phyloP scores from a whole-genome alignment of 805 yeast genomes.

The Citeromyces matritensis region DNA sequence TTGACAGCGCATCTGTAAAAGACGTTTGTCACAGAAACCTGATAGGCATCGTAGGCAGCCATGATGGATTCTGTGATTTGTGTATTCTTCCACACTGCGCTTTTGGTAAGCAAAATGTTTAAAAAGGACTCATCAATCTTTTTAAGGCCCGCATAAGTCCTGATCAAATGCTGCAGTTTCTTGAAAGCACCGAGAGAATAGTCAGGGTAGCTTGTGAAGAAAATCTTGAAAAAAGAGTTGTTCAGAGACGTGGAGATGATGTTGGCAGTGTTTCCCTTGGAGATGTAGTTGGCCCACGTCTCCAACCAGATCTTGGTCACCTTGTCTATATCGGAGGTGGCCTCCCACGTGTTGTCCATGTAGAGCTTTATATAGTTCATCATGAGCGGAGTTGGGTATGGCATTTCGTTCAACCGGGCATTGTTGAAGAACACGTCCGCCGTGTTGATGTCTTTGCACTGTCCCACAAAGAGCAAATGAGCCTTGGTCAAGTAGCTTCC shows the following conservation, averaged over 20 bases:
- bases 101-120: conserved; percentile 57
- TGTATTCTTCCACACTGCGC: conserved; percentile 52
- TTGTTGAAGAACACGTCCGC: conserved; percentile 65
- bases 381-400: conserved; percentile 56
- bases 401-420: conserved; percentile 55
- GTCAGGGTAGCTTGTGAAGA: conserved; percentile 42
- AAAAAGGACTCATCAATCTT: conserved; percentile 69
- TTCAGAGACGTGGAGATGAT: conserved; percentile 63
- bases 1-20: conserved; percentile 61
- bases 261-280: conserved; percentile 33
- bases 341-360: conserved; percentile 42
- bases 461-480: conserved; percentile 67
- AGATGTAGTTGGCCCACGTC: conserved; percentile 42
- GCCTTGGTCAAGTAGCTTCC: conserved; percentile 49
- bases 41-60: conserved; percentile 39
- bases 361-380: conserved; percentile 59
- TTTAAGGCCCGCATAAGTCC: conserved; percentile 37
- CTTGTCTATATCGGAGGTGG: conserved; percentile 39
- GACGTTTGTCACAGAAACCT: conserved; percentile 48
- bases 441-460: conserved; percentile 54
- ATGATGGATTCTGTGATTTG: conserved; percentile 50
- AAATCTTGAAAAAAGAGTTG: conserved; percentile 51
- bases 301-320: conserved; percentile 49
- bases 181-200: conserved; percentile 38
- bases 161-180: conserved; percentile 40